Percentiles rank a stretch among this genome's conserved stretches.
Evolutionary conservation across 2,329 filamentous ascomycete genomes (phyloP).

Genomic region (Hymenoscyphus fraxineus): DNA sequence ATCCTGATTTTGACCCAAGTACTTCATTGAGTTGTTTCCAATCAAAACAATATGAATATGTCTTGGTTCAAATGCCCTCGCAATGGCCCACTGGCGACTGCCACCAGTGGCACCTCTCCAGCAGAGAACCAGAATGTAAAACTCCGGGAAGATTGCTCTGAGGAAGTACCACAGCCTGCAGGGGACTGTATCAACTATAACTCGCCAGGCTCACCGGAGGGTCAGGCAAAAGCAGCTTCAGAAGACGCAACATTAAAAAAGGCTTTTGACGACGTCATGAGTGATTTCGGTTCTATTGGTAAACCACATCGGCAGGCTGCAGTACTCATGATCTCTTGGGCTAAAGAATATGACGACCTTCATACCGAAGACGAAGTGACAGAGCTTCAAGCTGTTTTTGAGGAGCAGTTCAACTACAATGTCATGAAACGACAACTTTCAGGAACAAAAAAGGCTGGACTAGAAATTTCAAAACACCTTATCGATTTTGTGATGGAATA

Average conservation of each 20-base stretch:
- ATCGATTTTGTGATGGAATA: conserved; percentile 23
- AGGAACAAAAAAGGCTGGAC: conserved; percentile 10
- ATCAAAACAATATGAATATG: too few species aligned
- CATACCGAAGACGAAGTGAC: conserved; percentile 9
- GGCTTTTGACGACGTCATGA: conserved; percentile 5
- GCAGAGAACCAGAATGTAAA: too few species aligned
- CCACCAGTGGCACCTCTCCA: too few species aligned
- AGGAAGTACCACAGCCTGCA: not conserved
- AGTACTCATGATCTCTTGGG: conserved; percentile 15
- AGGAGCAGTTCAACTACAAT: conserved; percentile 14
- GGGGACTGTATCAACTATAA: not conserved
- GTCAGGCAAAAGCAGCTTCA: not conserved
- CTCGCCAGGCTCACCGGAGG: not conserved
- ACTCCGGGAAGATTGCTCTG: too few species aligned
- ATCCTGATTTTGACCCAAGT: too few species aligned
- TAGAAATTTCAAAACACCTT: conserved; percentile 22
- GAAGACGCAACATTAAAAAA: not conserved
- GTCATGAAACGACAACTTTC: conserved; percentile 13
- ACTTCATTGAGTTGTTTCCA: too few species aligned
- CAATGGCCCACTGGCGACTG: too few species aligned
- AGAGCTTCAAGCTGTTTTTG: conserved; percentile 11
- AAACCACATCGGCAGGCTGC: conserved; percentile 9
- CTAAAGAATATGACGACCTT: conserved; percentile 11
- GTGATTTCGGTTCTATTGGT: conserved; percentile 4
- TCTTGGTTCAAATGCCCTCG: too few species aligned